Percentiles rank a stretch among this genome's conserved stretches.
These are phyloP conservation scores for Phanerochaete carnosa DNA, from an alignment of 768 basidiomycete species.

Conservation along the genomic window DNA sequence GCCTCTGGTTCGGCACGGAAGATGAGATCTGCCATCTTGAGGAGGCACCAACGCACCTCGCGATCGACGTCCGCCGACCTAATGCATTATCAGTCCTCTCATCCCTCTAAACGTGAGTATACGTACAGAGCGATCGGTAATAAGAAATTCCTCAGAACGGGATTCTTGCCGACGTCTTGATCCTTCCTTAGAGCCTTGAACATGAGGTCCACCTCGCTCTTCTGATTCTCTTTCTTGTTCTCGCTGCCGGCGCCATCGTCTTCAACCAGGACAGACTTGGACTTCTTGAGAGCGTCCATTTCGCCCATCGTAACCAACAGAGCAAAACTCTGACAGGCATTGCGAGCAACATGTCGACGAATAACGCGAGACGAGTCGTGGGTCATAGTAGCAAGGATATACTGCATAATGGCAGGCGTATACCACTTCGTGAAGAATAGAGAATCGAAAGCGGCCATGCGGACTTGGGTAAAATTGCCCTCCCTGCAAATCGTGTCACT, in stretches of 20 bases:
- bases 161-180: slow-evolving; percentile 78
- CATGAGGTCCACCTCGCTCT: slow-evolving; percentile 79
- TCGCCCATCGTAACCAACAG: slow-evolving; percentile 88
- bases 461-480: slow-evolving; percentile 90
- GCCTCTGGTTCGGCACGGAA: slow-evolving; percentile 82
- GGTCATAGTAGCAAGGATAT: slow-evolving; percentile 82
- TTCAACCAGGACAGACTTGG: slow-evolving; percentile 78
- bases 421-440: slow-evolving; percentile 90
- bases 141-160: slow-evolving; percentile 72
- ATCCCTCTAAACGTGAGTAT: neutral
- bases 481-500: slow-evolving; percentile 51
- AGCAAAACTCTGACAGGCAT: slow-evolving; percentile 82
- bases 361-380: slow-evolving; percentile 81
- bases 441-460: slow-evolving; percentile 92
- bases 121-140: slow-evolving; percentile 80
- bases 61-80: slow-evolving; percentile 78
- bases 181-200: slow-evolving; percentile 88
- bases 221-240: slow-evolving; percentile 71
- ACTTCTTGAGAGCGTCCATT: slow-evolving; percentile 70
- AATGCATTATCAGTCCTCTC: neutral
- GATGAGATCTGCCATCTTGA: slow-evolving; percentile 89
- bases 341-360: slow-evolving; percentile 83
- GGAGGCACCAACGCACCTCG: slow-evolving; percentile 86
- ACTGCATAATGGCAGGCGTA: slow-evolving; percentile 77
- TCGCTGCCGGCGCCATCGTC: slow-evolving; percentile 77